Base-by-base conservation (phyloP, 306 rosid species). In the Abrus precatorius region DNA sequence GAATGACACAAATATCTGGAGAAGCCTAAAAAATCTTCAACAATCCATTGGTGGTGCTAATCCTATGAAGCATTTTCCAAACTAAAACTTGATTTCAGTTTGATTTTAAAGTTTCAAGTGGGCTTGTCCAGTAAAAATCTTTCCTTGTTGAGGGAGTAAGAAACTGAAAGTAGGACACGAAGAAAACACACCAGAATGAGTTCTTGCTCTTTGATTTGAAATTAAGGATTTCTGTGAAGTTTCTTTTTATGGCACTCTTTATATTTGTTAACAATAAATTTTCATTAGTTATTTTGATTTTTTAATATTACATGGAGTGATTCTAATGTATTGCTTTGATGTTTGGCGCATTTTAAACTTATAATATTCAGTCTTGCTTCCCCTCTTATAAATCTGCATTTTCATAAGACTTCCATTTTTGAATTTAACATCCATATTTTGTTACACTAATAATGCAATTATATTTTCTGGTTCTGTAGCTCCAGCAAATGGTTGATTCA, bases 401-500 rank as follows among this genome's bases (percentile, higher is more conserved):
- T 76, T 66, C 59, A 64, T 63, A n/a, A n/a, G 7, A 10, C 49
- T 14, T 56, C 44, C 65, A 71, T 60, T 40, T 62, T 65, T 59
- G 50, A 62, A 47, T 27, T 47, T 53, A 45, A 65, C 52, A 61
- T 75, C 47, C 65, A 47, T 74, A 47, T 69, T 64, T 73, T 57
- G 54, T 70, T 66, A 38, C 63, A 8, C n/a, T 61, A 61, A 44
- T 84, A 40, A 75, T 75, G 83, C 74, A 62, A 81, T 82, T 12
- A 32, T 69, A 74, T 76, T 80, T 76, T 73, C 70, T 79, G 74
- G 41, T 50, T 79, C 44, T 93, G 97, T 89, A 95, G 99, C 90
- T 95, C 66, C 99, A 95, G 89, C 97, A 95, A 87, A 85, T 85
- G 75, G 76, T 95, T 84, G 99, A 95, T 85, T 87, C 96, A 61